Evolutionary conservation across 768 basidiomycete species (phyloP).

Genomic region (Lepiota subincarnata): DNA sequence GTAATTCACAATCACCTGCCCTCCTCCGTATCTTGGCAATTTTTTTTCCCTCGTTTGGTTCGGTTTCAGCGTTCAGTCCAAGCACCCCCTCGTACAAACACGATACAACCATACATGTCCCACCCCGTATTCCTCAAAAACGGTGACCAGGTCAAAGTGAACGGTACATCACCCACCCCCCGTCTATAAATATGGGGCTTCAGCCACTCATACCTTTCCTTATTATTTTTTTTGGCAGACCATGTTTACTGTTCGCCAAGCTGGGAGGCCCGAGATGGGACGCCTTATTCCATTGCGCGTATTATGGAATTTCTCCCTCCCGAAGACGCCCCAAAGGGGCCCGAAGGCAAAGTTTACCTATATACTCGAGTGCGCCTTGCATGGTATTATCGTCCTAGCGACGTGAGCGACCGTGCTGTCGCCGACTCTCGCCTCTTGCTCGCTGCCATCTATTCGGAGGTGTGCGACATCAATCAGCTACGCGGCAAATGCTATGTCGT

Average conservation of each 20-base stretch:
- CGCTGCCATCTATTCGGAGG: slow-evolving; percentile 94
- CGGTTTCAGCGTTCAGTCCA: slow-evolving; percentile 22
- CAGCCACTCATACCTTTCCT: slow-evolving; percentile 20
- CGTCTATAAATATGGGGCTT: slow-evolving; percentile 13
- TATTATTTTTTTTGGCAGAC: slow-evolving; percentile 67
- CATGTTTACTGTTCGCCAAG: slow-evolving; percentile 96
- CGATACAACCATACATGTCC: slow-evolving; percentile 28
- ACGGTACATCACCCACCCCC: slow-evolving; percentile 53
- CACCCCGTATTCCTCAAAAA: slow-evolving; percentile 69
- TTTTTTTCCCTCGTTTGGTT: slow-evolving; percentile 27
- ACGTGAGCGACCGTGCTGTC: slow-evolving; percentile 89
- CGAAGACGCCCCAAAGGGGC: slow-evolving; percentile 62
- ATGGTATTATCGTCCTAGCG: slow-evolving; percentile 95
- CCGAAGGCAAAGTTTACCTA: slow-evolving; percentile 61
- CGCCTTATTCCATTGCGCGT: slow-evolving; percentile 92
- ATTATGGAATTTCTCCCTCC: slow-evolving; percentile 96
- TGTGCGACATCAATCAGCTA: slow-evolving; percentile 91
- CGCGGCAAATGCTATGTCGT: slow-evolving; percentile 91
- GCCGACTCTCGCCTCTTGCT: slow-evolving; percentile 89
- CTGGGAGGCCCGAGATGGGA: slow-evolving; percentile 89
- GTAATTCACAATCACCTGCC: slow-evolving; percentile 18
- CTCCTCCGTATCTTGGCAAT: slow-evolving; percentile 17
- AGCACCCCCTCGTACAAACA: slow-evolving; percentile 16
- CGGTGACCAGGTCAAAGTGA: slow-evolving; percentile 80
- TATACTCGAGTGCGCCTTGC: slow-evolving; percentile 86